Conservation (phyloP, 441 rosid species). For the Eruca vesicaria region DNA sequence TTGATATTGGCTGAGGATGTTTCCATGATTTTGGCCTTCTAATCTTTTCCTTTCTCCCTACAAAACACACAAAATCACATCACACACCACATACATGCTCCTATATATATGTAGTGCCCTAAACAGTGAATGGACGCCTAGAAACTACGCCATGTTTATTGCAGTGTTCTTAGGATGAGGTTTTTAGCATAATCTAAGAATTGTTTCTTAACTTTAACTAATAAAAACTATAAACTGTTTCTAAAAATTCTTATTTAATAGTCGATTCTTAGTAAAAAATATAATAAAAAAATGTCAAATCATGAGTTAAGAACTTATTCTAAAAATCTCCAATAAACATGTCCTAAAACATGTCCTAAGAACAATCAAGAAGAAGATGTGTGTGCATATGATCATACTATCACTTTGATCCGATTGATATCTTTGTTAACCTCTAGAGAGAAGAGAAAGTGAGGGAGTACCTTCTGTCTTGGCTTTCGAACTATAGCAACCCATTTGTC, state of each 20-base stretch:
- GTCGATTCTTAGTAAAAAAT: too few species aligned
- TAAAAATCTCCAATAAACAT: too few species aligned
- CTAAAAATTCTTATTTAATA: too few species aligned
- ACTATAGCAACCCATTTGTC: slow-evolving; percentile 34
- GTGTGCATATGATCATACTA: neutral
- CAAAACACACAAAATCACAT: slow-evolving; percentile 6
- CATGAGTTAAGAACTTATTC: too few species aligned
- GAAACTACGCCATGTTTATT: too few species aligned
- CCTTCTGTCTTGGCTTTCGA: slow-evolving; percentile 31
- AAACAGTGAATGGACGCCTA: neutral
- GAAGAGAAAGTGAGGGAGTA: slow-evolving; percentile 9
- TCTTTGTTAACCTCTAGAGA: neutral
- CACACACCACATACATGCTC: neutral
- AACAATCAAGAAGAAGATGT: slow-evolving; percentile 2
- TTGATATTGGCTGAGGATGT: slow-evolving; percentile 80
- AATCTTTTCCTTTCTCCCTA: slow-evolving; percentile 61
- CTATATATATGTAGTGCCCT: neutral
- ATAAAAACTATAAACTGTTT: too few species aligned
- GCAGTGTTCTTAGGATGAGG: too few species aligned
- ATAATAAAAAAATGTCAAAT: too few species aligned
- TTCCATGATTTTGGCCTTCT: slow-evolving; percentile 83
- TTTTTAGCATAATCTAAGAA: too few species aligned
- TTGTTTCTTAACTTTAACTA: too few species aligned
- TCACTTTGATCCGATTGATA: neutral
- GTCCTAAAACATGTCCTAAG: too few species aligned